These are phyloP conservation scores for Kluyveromyces sp. DNA, from an alignment of 1,139 yeast genomes.

Conservation along the genomic window DNA sequence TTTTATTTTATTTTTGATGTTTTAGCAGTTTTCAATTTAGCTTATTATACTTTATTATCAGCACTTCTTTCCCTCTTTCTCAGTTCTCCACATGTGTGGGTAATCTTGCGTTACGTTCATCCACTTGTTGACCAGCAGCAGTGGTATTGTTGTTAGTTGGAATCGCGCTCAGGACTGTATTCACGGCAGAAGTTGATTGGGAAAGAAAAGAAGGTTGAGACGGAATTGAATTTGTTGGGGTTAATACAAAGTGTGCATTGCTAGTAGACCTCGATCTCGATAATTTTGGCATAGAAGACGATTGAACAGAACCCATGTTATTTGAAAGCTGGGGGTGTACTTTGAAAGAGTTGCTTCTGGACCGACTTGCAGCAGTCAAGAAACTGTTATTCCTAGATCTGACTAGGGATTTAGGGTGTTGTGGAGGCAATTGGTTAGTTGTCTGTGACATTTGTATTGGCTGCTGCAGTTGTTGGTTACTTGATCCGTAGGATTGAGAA, in stretches of 20 bases:
- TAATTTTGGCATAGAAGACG: not conserved
- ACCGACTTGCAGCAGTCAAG: conserved; percentile 9
- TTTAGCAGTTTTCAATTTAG: too few species aligned
- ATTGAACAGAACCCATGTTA: not conserved
- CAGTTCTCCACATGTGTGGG: conserved; percentile 1
- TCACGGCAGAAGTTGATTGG: not conserved
- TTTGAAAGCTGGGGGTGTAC: conserved; percentile 2
- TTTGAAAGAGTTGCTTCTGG: conserved; percentile 9
- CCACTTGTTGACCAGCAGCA: conserved; percentile 4
- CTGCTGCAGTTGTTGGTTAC: conserved; percentile 1
- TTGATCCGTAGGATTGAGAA: not conserved
- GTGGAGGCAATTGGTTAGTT: not conserved
- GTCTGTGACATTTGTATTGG: conserved; percentile 1
- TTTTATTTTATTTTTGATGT: too few species aligned
- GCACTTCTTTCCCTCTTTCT: not conserved
- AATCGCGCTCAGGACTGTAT: not conserved
- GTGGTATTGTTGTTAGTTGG: not conserved
- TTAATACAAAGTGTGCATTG: conserved; percentile 13
- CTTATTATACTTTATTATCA: not conserved
- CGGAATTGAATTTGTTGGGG: conserved; percentile 13
- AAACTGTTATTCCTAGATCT: conserved; percentile 12
- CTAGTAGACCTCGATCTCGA: conserved; percentile 15
- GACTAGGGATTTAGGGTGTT: conserved; percentile 5
- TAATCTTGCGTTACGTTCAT: not conserved
- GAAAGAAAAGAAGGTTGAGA: not conserved